A percentile compares a stretch with the other conserved stretches of the same genome.
These are phyloP conservation scores for Thraustochytrium striatum DNA, from an alignment of 352 stramenopile species.

Conservation along the genomic window DNA sequence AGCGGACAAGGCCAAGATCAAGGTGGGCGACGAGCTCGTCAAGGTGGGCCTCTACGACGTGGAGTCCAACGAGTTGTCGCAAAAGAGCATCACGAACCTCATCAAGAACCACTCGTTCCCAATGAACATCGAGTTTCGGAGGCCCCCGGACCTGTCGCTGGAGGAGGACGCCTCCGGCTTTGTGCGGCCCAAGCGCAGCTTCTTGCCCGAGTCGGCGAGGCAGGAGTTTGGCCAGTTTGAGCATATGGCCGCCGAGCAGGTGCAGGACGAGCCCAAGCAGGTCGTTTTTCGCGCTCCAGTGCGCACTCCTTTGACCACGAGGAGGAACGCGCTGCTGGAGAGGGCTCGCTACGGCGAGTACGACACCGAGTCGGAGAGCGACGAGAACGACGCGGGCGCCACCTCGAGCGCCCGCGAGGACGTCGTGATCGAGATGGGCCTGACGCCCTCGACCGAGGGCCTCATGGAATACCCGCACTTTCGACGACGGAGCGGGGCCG, in stretches of 20 bases:
- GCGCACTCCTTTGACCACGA: not conserved
- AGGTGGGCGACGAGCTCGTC: constrained; percentile 16
- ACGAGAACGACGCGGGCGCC: too few relatives aligned
- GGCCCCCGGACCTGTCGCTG: not conserved
- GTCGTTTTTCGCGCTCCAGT: not conserved
- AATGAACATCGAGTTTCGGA: constrained; percentile 23
- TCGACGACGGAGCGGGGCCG: too few relatives aligned
- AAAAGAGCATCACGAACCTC: constrained; percentile 26
- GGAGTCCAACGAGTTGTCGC: constrained; percentile 1
- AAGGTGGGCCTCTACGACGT: constrained; percentile 40
- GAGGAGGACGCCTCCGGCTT: constrained; percentile 9
- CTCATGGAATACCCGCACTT: too few relatives aligned
- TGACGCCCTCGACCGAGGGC: too few relatives aligned
- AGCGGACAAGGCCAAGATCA: not conserved
- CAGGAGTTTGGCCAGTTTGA: constrained; percentile 8
- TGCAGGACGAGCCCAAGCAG: not conserved
- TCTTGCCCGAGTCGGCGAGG: not conserved
- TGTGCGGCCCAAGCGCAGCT: not conserved
- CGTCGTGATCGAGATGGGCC: too few relatives aligned
- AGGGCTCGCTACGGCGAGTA: too few relatives aligned
- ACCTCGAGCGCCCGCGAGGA: too few relatives aligned
- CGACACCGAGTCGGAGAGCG: too few relatives aligned
- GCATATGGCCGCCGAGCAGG: constrained; percentile 7
- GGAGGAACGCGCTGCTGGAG: too few relatives aligned
- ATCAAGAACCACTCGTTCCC: constrained; percentile 8